These are phyloP conservation scores for Clonostachys rhizophaga DNA, from an alignment of 2,329 filamentous ascomycete species.

Conservation along the genomic window DNA sequence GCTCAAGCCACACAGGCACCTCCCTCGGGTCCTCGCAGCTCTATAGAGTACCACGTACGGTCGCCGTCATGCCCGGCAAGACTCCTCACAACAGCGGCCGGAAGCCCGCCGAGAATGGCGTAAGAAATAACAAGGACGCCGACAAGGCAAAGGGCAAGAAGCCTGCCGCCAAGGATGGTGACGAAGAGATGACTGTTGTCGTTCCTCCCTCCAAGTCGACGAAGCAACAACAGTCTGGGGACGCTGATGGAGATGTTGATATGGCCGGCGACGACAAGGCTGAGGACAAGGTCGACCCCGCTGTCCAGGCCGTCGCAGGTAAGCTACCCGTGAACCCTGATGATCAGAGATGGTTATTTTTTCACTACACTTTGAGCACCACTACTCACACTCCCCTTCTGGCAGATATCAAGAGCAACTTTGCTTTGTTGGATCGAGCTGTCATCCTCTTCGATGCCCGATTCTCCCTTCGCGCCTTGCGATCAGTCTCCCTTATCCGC, in stretches of 20 bases:
- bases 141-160: conserved; percentile 64
- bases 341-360: not conserved
- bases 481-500: conserved; percentile 92
- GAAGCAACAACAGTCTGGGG: conserved; percentile 45
- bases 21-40: not conserved
- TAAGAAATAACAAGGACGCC: conserved; percentile 65
- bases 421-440: conserved; percentile 84
- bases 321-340: conserved; percentile 14
- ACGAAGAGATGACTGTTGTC: conserved; percentile 78
- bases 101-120: conserved; percentile 63
- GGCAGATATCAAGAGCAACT: conserved; percentile 92
- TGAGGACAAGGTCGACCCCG: conserved; percentile 55
- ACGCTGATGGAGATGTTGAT: conserved; percentile 64
- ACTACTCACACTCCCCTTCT: not conserved
- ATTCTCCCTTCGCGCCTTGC: conserved; percentile 89
- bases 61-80: conserved; percentile 61
- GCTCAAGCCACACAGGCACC: not conserved
- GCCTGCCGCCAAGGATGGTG: conserved; percentile 54
- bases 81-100: conserved; percentile 69
- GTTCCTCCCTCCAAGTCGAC: conserved; percentile 67
- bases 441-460: conserved; percentile 90
- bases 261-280: conserved; percentile 62
- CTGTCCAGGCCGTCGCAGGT: conserved; percentile 57
- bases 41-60: not conserved
- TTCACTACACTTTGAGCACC: too few relatives aligned